These are phyloP conservation scores for Emmonsia crescens DNA, from an alignment of 2,329 filamentous ascomycete species.

Conservation along the genomic window DNA sequence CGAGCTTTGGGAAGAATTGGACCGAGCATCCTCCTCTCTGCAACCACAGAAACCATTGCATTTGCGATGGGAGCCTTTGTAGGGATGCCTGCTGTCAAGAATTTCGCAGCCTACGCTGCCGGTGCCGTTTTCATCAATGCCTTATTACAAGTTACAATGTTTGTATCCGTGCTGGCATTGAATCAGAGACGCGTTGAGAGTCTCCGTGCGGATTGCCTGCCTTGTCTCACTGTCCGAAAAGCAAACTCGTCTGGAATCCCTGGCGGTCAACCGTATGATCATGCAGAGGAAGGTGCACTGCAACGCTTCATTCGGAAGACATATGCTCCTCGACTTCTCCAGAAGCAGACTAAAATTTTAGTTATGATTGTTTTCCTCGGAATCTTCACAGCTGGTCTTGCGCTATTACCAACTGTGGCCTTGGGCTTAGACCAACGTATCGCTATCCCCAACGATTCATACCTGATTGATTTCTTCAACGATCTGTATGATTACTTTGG, in stretches of 20 bases:
- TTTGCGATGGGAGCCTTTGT: conserved; percentile 90
- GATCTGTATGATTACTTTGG: conserved; percentile 90
- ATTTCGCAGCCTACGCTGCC: conserved; percentile 93
- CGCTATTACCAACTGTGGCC: conserved; percentile 71
- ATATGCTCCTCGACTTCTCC: conserved; percentile 74
- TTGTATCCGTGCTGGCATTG: conserved; percentile 78
- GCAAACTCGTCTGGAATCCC: conserved; percentile 57
- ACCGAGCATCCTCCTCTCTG: conserved; percentile 89
- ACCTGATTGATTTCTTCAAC: conserved; percentile 92
- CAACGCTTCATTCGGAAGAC: conserved; percentile 82
- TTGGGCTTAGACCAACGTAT: conserved; percentile 91
- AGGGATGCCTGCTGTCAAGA: conserved; percentile 94
- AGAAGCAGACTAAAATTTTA: conserved; percentile 64
- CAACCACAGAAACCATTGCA: conserved; percentile 85
- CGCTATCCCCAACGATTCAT: conserved; percentile 85
- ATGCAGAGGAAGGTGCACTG: conserved; percentile 70
- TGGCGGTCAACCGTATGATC: conserved; percentile 57
- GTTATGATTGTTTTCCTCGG: conserved; percentile 77
- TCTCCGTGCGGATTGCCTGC: conserved; percentile 81
- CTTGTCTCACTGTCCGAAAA: conserved; percentile 70
- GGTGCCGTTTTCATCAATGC: conserved; percentile 97
- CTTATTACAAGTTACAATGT: conserved; percentile 93
- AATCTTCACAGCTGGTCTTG: conserved; percentile 73
- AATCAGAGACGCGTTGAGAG: conserved; percentile 89
- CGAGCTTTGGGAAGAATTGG: conserved; percentile 92